Base-by-base conservation (phyloP, 495 filamentous ascomycete species). In the Neohortaea acidophila region DNA sequence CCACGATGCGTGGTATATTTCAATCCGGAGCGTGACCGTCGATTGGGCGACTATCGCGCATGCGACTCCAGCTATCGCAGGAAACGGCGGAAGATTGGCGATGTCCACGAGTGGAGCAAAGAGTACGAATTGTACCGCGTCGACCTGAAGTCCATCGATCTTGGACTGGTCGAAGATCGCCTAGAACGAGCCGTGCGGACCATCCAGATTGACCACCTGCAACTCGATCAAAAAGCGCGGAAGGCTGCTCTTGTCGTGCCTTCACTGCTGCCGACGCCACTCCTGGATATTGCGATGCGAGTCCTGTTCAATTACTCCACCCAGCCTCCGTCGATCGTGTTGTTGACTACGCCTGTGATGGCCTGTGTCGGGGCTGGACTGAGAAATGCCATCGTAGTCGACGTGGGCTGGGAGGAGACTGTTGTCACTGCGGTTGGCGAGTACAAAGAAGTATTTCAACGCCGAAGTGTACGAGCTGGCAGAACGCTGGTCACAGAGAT, bases 371-470 rank as follows among this genome's bases (percentile, higher is more conserved):
- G 76, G 22, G 84, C 84, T 7, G 89, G 89, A 3, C 63, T 85
- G 36, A 77, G 89, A 10, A 75, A 81, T 13, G 80, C 74, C 2
- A 56, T 96, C 18, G 71, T 94, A 2, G 68, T 96, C 8, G 85
- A 96, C 53, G 63, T 97, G 24, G 87, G 87, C 38, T 96, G 89
- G 89, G 68, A 69, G 27, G 91, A 94, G 54, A 87, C 83, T 0
- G 70, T 76, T 0, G 68, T 84, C 11, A 89, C 81, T 0, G 73
- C 72, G 2, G 65, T 96, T 15, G 94, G 82, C 51, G 91, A 97
- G 55, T 91, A 86, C 43, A 70, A 87, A 36, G 82, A 92, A 48
- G 68, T 94, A 4, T 53, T 59, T 18, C 68, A 69, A 21, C 65
- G 60, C 41, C 64, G 83, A 33, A 89, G 69, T 26, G 68, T 80